Base-by-base conservation (phyloP, 768 basidiomycete species). In the Mycena indigotica region DNA sequence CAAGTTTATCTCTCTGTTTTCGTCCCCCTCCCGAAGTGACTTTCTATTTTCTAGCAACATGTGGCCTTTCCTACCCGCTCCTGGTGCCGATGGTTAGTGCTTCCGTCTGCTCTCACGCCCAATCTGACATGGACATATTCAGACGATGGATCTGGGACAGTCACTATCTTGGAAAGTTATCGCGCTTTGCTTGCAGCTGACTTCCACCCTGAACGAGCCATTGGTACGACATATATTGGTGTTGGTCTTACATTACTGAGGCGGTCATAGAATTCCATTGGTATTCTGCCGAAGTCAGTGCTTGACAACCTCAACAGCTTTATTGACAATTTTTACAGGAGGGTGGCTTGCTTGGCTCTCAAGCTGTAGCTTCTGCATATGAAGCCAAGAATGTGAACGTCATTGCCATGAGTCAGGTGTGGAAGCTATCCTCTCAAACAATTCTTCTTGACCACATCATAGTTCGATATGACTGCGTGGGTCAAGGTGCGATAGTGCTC, bases 381-480 rank as follows among this genome's bases (percentile, higher is more conserved):
- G 84, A 84, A 66, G 67, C 74, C 23, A 80, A 44, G 13, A 44
- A 80, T 56, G 80, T 82, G 53, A 85, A 88, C 65, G 89, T 93
- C 59, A 72, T 87, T 63, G 91, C 88, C 50, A 93, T 93, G 90
- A 86, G 86, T 67, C 91, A 93, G 80, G 89, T 17, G 24, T 46
- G 26, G 57, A 35, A 53, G 39, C 49, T 19, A 39, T 38, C 56
- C 56, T 52, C 50, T 53, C 56, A 55, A 29, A 32, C 54, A 49
- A 24, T 19, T 40, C 57, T 62, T 28, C 55, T 69, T n/a, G n/a
- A 57, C 65, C 53, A 30, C 21, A 30, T 35, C 53, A 50, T 64
- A 91, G 89, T 91, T 89, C 67, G 91, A 93, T 70, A 93, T 93
- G 92, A 94, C 92, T 21, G 92, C 92, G 54, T 97, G 93, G 93